These are phyloP conservation scores for Gaertneriomyces semiglobifer DNA, from an alignment of 192 early-diverging fungal species.

Conservation along the genomic window DNA sequence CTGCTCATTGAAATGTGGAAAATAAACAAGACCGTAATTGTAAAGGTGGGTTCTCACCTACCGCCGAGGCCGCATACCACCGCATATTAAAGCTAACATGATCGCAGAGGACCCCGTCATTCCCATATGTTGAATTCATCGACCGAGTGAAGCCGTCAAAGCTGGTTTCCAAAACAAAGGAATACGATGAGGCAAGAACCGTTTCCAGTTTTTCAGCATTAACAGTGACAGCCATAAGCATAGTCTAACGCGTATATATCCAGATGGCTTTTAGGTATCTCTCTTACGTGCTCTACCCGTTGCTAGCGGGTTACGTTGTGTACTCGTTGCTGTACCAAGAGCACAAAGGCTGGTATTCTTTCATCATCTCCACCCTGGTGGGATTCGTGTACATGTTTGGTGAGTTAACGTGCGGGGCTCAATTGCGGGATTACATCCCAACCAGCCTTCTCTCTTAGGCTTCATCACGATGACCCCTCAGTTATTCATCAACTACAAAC, in stretches of 20 bases:
- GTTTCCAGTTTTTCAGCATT: neutral
- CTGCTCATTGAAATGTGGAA: constrained; percentile 88
- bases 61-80: too few relatives aligned
- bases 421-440: too few relatives aligned
- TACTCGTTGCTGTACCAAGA: constrained; percentile 80
- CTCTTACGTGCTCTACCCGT: constrained; percentile 70
- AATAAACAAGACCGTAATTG: constrained; percentile 77
- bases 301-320: constrained; percentile 72
- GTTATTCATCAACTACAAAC: constrained; percentile 88
- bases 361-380: constrained; percentile 75
- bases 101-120: constrained; percentile 27
- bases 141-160: constrained; percentile 50
- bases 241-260: neutral
- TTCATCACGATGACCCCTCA: constrained; percentile 79
- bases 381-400: constrained; percentile 91
- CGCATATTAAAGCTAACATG: too few relatives aligned
- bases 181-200: constrained; percentile 49
- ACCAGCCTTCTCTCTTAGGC: constrained; percentile 24
- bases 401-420: constrained; percentile 9
- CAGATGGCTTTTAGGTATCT: constrained; percentile 82
- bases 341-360: constrained; percentile 93
- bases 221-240: neutral
- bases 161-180: constrained; percentile 40
- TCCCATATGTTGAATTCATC: constrained; percentile 52
- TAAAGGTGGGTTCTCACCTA: constrained; percentile 45